Base-by-base conservation (phyloP, 352 stramenopile species). In the Globisporangium apiculatum region DNA sequence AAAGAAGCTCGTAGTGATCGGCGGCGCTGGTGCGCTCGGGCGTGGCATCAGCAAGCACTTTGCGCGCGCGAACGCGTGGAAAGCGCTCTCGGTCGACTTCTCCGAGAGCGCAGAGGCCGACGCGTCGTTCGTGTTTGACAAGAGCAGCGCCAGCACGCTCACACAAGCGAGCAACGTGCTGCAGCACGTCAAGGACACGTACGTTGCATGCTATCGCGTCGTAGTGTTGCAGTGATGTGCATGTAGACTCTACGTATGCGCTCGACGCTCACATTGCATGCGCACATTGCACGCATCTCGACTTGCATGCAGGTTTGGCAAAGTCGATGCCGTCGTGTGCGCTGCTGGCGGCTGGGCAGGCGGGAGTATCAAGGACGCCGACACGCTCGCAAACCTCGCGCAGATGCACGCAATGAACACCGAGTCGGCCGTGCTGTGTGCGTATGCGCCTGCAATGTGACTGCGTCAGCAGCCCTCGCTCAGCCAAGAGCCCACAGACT, bases 321-420 rank as follows among this genome's bases (percentile, higher is more conserved):
- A 75, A 47, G 64, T 92, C 45, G 83, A 92, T 57, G 84, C 81
- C 0, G 77, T 95, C 2, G 76, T 95, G 38, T 94, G 83, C 61
- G 73, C 83, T 18, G 86, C 86, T 42, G 86, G 86, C 14, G 86
- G 86, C 5, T 94, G 84, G 86, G 78, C 81, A 31, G 81, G 82
- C 17, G 84, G 82, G 15, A 90, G 76, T 53, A 87, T 93, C 61
- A 79, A 74, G 35, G 75, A 87, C 45, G 57, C 61, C 10, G 75
- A 89, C 14, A 69, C 82, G 40, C 73, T 92, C n/a, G 54, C 67
- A 5, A 87, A 87, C 55, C 52, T 92, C 18, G 58, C 71, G 1
- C 68, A 89, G 40, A 89, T 94, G 79, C 76, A 90, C 55, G 52
- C 63, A 15, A 88, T 88, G 70, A 93, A 93, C 62, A 83, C 84